phyloP scores from a whole-genome alignment of 2,329 filamentous ascomycete genomes.

The Ophiostoma sp. region DNA sequence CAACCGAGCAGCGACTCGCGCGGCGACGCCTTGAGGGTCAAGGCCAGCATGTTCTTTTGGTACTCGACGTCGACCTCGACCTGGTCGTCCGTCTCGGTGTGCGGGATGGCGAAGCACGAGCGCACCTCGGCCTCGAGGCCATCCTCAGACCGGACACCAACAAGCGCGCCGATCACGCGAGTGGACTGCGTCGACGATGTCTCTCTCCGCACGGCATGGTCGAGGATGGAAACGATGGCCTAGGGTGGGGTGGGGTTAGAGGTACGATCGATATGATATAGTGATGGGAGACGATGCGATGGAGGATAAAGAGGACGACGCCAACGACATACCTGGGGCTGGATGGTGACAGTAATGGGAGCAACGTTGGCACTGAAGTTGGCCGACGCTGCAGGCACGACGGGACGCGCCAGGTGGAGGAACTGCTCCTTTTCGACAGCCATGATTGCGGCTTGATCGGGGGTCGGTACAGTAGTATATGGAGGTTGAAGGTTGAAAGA shows the following conservation, averaged over 20 bases:
- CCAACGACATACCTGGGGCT: slow-evolving; percentile 74
- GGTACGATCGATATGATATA: neutral
- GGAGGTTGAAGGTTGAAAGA: neutral
- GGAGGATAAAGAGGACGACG: neutral
- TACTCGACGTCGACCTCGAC: slow-evolving; percentile 99
- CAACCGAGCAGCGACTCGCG: slow-evolving; percentile 94
- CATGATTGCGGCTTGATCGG: slow-evolving; percentile 56
- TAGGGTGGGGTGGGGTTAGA: slow-evolving; percentile 34
- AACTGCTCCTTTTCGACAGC: slow-evolving; percentile 78
- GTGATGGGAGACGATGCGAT: too few relatives aligned
- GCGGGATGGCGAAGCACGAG: slow-evolving; percentile 95
- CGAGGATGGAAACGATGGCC: slow-evolving; percentile 76
- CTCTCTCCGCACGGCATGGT: slow-evolving; percentile 91
- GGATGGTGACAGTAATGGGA: slow-evolving; percentile 90
- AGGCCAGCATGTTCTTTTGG: slow-evolving; percentile 97
- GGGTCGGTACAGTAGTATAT: slow-evolving; percentile 16
- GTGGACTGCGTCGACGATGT: slow-evolving; percentile 75
- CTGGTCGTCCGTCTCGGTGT: slow-evolving; percentile 97
- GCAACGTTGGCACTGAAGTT: slow-evolving; percentile 82
- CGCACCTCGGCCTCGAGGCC: slow-evolving; percentile 94
- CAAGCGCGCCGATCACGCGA: slow-evolving; percentile 92
- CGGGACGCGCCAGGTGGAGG: slow-evolving; percentile 89
- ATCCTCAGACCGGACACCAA: slow-evolving; percentile 92
- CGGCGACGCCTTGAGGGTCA: slow-evolving; percentile 91
- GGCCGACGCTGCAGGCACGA: slow-evolving; percentile 76